Evolutionary conservation across 202 grass and related monocot species (phyloP), one percentile per base, ranked within the genome.

Genomic region (Digitaria exilis): DNA sequence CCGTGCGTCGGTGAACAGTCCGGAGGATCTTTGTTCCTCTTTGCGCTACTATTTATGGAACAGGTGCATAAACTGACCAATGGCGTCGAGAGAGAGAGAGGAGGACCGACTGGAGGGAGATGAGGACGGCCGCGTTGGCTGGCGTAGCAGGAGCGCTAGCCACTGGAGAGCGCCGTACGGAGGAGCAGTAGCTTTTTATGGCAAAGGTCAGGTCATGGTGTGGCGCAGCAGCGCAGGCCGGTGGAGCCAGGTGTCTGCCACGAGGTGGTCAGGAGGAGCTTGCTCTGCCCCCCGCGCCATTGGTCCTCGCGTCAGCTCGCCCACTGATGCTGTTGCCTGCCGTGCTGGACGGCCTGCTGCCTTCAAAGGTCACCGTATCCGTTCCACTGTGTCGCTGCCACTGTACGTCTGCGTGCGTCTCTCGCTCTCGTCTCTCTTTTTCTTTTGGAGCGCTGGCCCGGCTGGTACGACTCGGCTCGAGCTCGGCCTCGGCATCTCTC

Each of bases 21-120:
- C 11, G 16, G 9, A 43, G 49, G 60, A 66, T 30, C 28, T 55
- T 75, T 73, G 10, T 52, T 69, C 80, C 70, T 65, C 64, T 82
- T 66, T 82, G 72, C 55, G 66, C 71, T 21, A 37, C 44, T 86
- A 90, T 64, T 90, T 90, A 79, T 86, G 73, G 88, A 90, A 86
- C 9, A 55, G 67, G 70, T 13, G 45, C 21, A 76, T 30, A 54
- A 62, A 65, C 64, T 68, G 61, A 5, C 81, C 82, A 80, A 61
- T 84, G 31, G 82, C 41, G 80, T 43, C 9, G 32, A 3, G 61
- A 50, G 44, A 41, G 46, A 14, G n/a, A n/a, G 15, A 10, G 28
- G 7, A 8, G 15, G 46, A 37, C 4, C 37, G n/a, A n/a, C n/a
- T n/a, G n/a, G n/a, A n/a, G n/a, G n/a, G n/a, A n/a, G 79, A 44